Evolutionary conservation across 1,139 yeast species (phyloP).

Genomic region (Arxiozyma bovina): DNA sequence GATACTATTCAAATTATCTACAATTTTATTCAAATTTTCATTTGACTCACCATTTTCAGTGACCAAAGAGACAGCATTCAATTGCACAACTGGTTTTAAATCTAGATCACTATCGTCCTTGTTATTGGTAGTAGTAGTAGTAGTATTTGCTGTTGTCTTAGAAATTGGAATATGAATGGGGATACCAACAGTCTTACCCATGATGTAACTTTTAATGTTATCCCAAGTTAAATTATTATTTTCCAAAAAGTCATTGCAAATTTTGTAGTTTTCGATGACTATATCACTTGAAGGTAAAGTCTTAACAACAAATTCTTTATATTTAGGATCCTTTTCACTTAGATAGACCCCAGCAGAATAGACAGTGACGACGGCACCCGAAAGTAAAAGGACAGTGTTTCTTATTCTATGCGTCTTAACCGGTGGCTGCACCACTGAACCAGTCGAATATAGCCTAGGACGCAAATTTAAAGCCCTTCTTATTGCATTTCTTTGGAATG

Average conservation of each 20-base stretch:
- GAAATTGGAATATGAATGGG: slow-evolving; percentile 25
- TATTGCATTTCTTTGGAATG: background rate
- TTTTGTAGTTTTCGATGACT: slow-evolving; percentile 42
- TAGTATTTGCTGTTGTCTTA: background rate
- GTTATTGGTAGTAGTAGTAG: background rate
- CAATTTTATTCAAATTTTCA: slow-evolving; percentile 1
- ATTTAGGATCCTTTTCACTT: slow-evolving; percentile 37
- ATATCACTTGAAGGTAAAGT: slow-evolving; percentile 54
- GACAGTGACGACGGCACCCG: slow-evolving; percentile 32
- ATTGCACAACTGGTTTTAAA: background rate
- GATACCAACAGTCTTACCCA: slow-evolving; percentile 36
- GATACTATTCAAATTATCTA: slow-evolving; percentile 4
- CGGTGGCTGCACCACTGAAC: slow-evolving; percentile 4
- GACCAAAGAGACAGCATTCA: background rate
- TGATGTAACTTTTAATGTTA: slow-evolving; percentile 30
- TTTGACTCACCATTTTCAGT: background rate
- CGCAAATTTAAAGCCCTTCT: background rate
- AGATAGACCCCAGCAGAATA: slow-evolving; percentile 40
- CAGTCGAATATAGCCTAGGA: background rate
- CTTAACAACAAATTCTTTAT: slow-evolving; percentile 45
- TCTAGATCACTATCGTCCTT: background rate
- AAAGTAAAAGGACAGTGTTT: slow-evolving; percentile 25
- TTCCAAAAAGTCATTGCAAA: slow-evolving; percentile 38
- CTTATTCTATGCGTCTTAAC: slow-evolving; percentile 25
- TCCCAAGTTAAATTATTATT: slow-evolving; percentile 10